Conservation (phyloP, 2,329 filamentous ascomycete genomes). For the Ceratocystis huliohia region DNA sequence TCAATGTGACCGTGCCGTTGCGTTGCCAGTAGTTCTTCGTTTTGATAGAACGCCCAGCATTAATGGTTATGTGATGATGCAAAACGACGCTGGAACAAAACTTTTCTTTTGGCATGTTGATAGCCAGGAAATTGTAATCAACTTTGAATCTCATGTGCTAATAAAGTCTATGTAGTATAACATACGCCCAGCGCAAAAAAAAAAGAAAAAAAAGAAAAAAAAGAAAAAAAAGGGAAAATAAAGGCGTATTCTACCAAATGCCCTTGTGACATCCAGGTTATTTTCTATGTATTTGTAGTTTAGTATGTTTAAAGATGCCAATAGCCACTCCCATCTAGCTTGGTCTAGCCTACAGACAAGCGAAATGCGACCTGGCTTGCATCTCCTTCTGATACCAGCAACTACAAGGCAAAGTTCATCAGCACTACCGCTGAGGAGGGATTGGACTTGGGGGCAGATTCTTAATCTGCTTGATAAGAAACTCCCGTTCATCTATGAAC, state of each 20-base stretch:
- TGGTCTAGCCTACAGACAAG: neutral
- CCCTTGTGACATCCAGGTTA: neutral
- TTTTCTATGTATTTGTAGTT: neutral
- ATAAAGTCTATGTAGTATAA: neutral
- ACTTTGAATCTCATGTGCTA: too few species aligned
- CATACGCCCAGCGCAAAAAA: neutral
- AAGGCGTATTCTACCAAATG: neutral
- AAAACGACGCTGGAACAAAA: too few species aligned
- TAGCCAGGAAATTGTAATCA: too few species aligned
- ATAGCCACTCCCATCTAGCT: neutral
- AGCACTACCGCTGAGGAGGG: slow-evolving; percentile 34
- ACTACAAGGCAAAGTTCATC: neutral
- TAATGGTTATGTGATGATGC: too few species aligned
- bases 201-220: neutral
- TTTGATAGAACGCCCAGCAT: too few species aligned
- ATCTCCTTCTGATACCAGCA: neutral
- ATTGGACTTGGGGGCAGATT: slow-evolving; percentile 51
- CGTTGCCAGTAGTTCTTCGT: too few species aligned
- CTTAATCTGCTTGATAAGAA: slow-evolving; percentile 85
- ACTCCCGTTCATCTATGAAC: slow-evolving; percentile 95
- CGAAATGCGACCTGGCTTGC: neutral
- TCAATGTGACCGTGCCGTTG: too few species aligned
- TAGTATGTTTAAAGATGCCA: slow-evolving; percentile 1
- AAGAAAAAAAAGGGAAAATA: neutral
- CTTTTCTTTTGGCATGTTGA: too few species aligned